phyloP scores from a whole-genome alignment of 768 basidiomycete species.

The Tricholoma sp. region DNA sequence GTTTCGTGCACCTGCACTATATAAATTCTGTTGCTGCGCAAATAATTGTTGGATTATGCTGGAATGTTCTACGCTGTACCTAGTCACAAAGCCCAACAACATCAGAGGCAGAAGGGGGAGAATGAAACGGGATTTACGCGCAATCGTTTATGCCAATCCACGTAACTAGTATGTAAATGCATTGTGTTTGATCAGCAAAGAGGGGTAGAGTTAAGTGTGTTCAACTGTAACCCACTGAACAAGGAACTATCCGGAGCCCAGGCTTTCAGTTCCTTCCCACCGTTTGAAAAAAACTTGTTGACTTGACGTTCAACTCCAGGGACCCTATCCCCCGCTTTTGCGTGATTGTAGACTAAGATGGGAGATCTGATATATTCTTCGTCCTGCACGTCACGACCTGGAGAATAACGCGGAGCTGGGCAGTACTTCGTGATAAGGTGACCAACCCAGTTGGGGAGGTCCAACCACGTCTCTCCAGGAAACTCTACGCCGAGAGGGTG shows the following conservation, averaged over 20 bases:
- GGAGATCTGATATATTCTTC: slow-evolving; percentile 26
- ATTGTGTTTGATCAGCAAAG: background rate
- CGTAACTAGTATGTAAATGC: slow-evolving; percentile 48
- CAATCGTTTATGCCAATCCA: slow-evolving; percentile 70
- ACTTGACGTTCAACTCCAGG: slow-evolving; percentile 38
- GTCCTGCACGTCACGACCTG: slow-evolving; percentile 22
- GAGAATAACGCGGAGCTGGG: slow-evolving; percentile 30
- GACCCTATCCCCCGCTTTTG: slow-evolving; percentile 46
- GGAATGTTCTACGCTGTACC: slow-evolving; percentile 11
- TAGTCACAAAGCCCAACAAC: background rate
- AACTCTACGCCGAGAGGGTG: slow-evolving; percentile 45
- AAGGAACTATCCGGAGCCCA: slow-evolving; percentile 36
- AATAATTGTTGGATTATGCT: slow-evolving; percentile 33
- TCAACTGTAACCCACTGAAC: slow-evolving; percentile 45
- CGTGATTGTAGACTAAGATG: slow-evolving; percentile 55
- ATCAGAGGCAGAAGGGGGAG: background rate
- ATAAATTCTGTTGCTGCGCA: slow-evolving; percentile 41
- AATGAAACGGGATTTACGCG: slow-evolving; percentile 31
- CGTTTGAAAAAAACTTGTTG: slow-evolving; percentile 31
- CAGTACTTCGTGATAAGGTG: slow-evolving; percentile 43
- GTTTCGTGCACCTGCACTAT: slow-evolving; percentile 43
- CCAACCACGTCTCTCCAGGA: slow-evolving; percentile 44
- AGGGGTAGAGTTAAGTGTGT: background rate
- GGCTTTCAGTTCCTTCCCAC: slow-evolving; percentile 29
- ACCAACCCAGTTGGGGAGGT: slow-evolving; percentile 58